Base-by-base conservation (phyloP, 805 yeast genomes). In the Metschnikowia koreensis region DNA sequence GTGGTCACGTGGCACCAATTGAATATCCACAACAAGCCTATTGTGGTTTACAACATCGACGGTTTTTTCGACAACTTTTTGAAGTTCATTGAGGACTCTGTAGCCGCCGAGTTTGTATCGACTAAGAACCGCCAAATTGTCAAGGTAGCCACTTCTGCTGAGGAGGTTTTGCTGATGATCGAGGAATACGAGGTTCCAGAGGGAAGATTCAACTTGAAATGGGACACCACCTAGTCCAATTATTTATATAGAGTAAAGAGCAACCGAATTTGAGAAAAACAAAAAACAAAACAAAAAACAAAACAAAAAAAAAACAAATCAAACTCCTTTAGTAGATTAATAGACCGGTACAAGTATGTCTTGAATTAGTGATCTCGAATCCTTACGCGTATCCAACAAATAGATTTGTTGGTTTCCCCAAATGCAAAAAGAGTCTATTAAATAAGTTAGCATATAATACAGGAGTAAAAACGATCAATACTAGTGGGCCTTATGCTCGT, bases 1-100 rank as follows among this genome's bases (percentile, higher is more conserved):
- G 86, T 89, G 50, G 86, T 87, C 53, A 90, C 97, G 4, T 90
- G 97, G 97, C 82, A 84, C 46, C 97, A 90, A 74, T 76, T 90
- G 61, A 94, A 92, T 34, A 89, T 90, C 58, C 97, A 90, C 68
- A 72, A 76, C 55, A 86, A 86, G 67, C 96, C 97, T 29, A 82
- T 90, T 61, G 84, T 90, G 13, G 64, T 90, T 40, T 84, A 83
- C 70, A 90, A 90, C 69, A 77, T 86, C 49, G 77, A 86, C 68
- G 97, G 96, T 0, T 90, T 87, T 66, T 90, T 81, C 67, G 90
- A 89, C 66, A 81, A 80, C 36, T 76, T 89, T 51, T 68, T 89
- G 58, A 70, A 66, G 46, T 89, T 89, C 60, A 71, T 90, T 53
- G 66, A 75, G 33, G 81, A 77, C 51, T 77, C 92, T 8, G 81